phyloP scores from a whole-genome alignment of 345 rosid genomes.

The Euphorbia peplus region DNA sequence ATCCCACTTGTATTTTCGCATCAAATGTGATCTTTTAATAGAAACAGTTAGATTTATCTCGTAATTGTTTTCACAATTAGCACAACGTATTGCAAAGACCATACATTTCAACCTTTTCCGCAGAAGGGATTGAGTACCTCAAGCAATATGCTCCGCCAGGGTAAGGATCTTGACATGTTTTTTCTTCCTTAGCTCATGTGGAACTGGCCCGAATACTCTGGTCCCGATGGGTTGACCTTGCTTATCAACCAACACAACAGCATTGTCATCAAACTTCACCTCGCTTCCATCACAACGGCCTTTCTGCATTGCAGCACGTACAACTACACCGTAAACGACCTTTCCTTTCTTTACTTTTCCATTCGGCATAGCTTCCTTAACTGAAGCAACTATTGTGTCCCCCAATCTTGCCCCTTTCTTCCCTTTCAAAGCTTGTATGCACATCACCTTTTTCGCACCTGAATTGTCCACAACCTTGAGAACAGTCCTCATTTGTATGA shows the following conservation, averaged over 20 bases:
- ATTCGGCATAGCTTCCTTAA: conserved; percentile 86
- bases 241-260: conserved; percentile 74
- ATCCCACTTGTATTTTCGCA: too few relatives aligned
- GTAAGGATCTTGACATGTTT: conserved; percentile 83
- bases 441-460: conserved; percentile 84
- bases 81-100: background rate
- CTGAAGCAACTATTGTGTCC: conserved; percentile 77
- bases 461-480: conserved; percentile 90
- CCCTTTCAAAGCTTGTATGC: conserved; percentile 73
- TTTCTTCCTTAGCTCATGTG: conserved; percentile 88
- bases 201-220: conserved; percentile 85
- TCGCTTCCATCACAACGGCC: conserved; percentile 90
- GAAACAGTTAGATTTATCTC: too few relatives aligned
- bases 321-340: conserved; percentile 74
- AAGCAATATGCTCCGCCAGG: conserved; percentile 79
- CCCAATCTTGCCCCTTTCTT: conserved; percentile 83
- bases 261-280: conserved; percentile 89
- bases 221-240: conserved; percentile 73
- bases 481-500: conserved; percentile 86
- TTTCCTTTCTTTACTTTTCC: conserved; percentile 96
- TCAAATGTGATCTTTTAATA: too few relatives aligned
- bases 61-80: too few relatives aligned
- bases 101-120: background rate
- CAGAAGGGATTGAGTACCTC: conserved; percentile 17
- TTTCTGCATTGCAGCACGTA: conserved; percentile 81